A percentile compares a stretch with the other conserved stretches of the same genome.
Conservation (phyloP, 2,329 filamentous ascomycete genomes). For the Curvularia lunata region DNA sequence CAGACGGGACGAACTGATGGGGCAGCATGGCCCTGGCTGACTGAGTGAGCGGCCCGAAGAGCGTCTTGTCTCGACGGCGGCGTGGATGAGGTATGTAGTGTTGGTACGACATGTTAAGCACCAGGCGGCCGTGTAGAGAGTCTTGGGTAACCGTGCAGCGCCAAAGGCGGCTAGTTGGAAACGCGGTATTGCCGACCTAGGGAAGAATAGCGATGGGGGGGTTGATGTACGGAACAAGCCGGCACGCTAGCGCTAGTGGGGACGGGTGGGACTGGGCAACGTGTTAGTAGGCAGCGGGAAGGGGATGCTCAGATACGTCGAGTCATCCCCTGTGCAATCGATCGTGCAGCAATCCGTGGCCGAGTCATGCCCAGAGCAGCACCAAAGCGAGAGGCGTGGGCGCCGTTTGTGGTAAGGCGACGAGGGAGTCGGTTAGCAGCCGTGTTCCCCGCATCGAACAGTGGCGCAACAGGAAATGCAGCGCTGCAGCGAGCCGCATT, state of each 20-base stretch:
- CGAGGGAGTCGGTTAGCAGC: neutral
- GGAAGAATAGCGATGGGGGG: neutral
- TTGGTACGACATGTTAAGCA: neutral
- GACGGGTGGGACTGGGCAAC: neutral
- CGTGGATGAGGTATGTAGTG: neutral
- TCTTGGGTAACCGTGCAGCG: neutral
- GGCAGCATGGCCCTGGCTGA: neutral
- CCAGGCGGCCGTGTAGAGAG: neutral
- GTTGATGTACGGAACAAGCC: neutral
- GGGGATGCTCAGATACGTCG: neutral
- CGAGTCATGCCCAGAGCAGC: neutral
- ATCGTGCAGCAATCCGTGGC: neutral
- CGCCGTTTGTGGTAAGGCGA: neutral
- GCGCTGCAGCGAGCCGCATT: neutral
- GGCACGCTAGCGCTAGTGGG: neutral
- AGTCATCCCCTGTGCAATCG: neutral
- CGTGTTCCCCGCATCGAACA: constrained; percentile 7
- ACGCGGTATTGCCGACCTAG: neutral
- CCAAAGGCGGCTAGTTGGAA: neutral
- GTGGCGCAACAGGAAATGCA: neutral
- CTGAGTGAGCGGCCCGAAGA: neutral
- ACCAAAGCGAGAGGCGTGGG: neutral
- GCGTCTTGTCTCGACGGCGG: neutral
- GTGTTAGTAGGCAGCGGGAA: neutral
- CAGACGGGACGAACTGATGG: neutral